These are phyloP conservation scores for Flaveria linearis DNA, from an alignment of 129 eudicot genomes.

Conservation along the genomic window DNA sequence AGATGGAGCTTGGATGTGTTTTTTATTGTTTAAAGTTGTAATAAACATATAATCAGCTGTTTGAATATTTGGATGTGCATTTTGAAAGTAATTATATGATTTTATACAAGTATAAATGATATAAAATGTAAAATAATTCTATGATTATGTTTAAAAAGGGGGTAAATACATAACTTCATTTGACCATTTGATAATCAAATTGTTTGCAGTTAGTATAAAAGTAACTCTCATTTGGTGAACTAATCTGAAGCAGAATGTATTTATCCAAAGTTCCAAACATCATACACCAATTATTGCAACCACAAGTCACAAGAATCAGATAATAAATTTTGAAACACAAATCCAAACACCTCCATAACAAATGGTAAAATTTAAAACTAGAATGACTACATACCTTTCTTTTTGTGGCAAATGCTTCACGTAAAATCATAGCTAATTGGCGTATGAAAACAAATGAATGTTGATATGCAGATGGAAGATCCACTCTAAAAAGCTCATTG, in stretches of 20 bases:
- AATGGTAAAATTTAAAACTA: neutral
- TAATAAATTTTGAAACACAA: neutral
- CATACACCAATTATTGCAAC: neutral
- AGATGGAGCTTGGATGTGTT: neutral
- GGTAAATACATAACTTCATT: neutral
- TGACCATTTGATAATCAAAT: neutral
- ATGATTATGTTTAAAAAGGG: neutral
- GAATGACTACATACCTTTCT: conserved; percentile 45
- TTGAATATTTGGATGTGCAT: neutral
- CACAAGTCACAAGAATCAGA: neutral
- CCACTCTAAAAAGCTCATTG: conserved; percentile 73
- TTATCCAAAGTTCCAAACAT: neutral
- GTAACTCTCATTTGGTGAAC: neutral
- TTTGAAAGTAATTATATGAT: neutral
- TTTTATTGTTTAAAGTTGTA: neutral
- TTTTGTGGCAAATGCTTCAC: conserved; percentile 60
- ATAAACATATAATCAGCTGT: neutral
- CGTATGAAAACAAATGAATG: conserved; percentile 89
- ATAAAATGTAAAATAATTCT: too few relatives aligned
- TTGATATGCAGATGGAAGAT: conserved; percentile 85
- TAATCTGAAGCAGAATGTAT: neutral
- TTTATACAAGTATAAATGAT: neutral
- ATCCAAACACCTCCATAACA: neutral
- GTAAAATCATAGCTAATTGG: conserved; percentile 79
- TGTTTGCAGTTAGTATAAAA: neutral